A percentile compares a stretch with the other conserved stretches of the same genome.
Evolutionary conservation across 2,329 filamentous ascomycete genomes (phyloP).

Genomic region (Mariannaea sp.): DNA sequence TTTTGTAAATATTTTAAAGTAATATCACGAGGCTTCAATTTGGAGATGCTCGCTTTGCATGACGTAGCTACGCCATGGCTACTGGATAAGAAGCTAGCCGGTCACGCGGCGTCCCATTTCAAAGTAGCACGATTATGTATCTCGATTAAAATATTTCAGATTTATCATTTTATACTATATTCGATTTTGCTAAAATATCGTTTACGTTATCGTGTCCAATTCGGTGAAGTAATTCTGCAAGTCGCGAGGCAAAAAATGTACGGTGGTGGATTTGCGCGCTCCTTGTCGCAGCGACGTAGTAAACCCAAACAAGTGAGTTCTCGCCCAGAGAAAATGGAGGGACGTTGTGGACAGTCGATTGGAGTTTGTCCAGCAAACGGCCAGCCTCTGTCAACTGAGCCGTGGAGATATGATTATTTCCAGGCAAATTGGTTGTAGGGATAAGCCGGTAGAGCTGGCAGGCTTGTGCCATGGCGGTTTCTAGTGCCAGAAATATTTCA

Average conservation of each 20-base stretch:
- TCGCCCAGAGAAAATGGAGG: conserved; percentile 1
- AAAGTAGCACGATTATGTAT: too few relatives aligned
- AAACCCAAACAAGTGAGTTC: background rate
- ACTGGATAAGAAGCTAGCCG: too few relatives aligned
- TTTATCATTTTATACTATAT: background rate
- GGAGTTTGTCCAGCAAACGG: background rate
- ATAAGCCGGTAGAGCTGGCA: background rate
- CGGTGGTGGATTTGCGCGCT: conserved; percentile 1
- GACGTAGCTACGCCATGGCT: too few relatives aligned
- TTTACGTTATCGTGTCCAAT: conserved; percentile 3
- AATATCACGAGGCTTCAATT: too few relatives aligned
- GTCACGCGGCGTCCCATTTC: too few relatives aligned
- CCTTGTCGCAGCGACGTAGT: background rate
- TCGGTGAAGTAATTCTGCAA: background rate
- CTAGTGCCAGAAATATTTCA: background rate
- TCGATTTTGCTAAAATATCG: background rate
- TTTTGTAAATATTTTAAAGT: too few relatives aligned
- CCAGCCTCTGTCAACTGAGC: background rate
- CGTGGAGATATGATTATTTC: background rate
- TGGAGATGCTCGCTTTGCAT: too few relatives aligned
- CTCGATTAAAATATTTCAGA: background rate
- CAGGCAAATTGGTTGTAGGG: background rate
- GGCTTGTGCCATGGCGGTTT: background rate
- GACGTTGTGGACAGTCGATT: background rate
- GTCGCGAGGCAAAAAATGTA: background rate